Conservation (phyloP, 331 rosid genomes). For the Rosa hybrid region DNA sequence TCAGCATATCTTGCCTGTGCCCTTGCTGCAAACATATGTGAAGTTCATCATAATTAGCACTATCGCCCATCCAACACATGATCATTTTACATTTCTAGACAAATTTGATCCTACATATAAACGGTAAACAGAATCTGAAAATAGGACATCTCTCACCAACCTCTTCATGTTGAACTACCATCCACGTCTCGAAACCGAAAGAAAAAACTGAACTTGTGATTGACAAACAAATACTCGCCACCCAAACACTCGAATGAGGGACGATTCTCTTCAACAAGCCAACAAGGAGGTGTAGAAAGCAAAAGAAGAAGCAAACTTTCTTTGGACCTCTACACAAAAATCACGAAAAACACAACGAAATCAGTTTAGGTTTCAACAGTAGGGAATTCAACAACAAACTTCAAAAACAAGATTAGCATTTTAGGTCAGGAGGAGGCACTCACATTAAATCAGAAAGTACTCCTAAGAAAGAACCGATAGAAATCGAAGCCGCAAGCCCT, state of each 20-base stretch:
- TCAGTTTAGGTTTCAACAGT: conserved; percentile 8
- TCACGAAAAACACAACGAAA: conserved; percentile 5
- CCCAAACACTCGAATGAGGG: conserved; percentile 57
- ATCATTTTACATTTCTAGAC: not conserved
- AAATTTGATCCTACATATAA: not conserved
- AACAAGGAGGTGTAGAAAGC: conserved; percentile 62
- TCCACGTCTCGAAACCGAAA: conserved; percentile 82
- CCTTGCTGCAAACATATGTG: conserved; percentile 65
- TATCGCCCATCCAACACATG: conserved; percentile 5
- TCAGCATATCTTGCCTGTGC: conserved; percentile 78
- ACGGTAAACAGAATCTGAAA: not conserved
- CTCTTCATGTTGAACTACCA: conserved; percentile 86
- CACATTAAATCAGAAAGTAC: conserved; percentile 79
- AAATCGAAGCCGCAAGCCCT: conserved; percentile 70
- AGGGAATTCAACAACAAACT: conserved; percentile 17
- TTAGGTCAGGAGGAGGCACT: conserved; percentile 15
- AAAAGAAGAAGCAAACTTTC: conserved; percentile 66
- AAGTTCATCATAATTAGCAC: conserved; percentile 21
- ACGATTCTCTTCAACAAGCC: conserved; percentile 72
- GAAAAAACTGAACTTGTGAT: conserved; percentile 66
- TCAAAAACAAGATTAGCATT: not conserved
- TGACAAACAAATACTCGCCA: conserved; percentile 61
- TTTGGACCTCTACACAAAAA: conserved; percentile 67
- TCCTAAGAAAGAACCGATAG: conserved; percentile 70
- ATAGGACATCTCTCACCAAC: conserved; percentile 19